Percentiles rank a stretch among this genome's conserved stretches.
phyloP scores from a whole-genome alignment of 768 basidiomycete species.

The Xerocomellus intermedius region DNA sequence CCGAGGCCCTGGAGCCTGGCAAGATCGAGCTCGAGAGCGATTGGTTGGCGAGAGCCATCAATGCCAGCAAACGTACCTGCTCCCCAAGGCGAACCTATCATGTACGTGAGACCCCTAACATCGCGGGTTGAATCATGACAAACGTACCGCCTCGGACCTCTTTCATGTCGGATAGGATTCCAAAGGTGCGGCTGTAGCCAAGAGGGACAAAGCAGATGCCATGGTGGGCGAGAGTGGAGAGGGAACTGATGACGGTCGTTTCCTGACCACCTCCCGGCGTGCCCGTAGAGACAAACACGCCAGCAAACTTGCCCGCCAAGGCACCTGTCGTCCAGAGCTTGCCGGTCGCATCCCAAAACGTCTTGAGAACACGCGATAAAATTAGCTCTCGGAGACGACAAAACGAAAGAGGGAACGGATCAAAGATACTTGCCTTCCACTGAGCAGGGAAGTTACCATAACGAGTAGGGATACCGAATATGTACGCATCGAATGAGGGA shows the following conservation, averaged over 20 bases:
- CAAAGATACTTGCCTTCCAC: slow-evolving; percentile 54
- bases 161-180: slow-evolving; percentile 39
- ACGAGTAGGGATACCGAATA: slow-evolving; percentile 78
- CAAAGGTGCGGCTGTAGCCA: slow-evolving; percentile 57
- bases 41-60: slow-evolving; percentile 48
- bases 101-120: neutral
- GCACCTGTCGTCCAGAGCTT: slow-evolving; percentile 56
- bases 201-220: slow-evolving; percentile 72
- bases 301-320: slow-evolving; percentile 72
- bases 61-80: slow-evolving; percentile 59
- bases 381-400: slow-evolving; percentile 1
- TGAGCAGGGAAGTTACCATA: slow-evolving; percentile 81
- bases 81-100: slow-evolving; percentile 70
- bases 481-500: slow-evolving; percentile 61
- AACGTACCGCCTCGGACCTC: slow-evolving; percentile 60
- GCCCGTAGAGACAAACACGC: slow-evolving; percentile 71
- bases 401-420: neutral
- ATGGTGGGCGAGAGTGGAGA: slow-evolving; percentile 68
- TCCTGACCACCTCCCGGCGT: slow-evolving; percentile 84
- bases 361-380: slow-evolving; percentile 31
- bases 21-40: slow-evolving; percentile 49
- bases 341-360: slow-evolving; percentile 79
- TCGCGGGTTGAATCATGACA: neutral
- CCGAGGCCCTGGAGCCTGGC: slow-evolving; percentile 50
- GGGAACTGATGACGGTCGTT: slow-evolving; percentile 45